Base-by-base conservation (phyloP, 805 yeast species). In the Vanderwaltozyma polyspora region DNA sequence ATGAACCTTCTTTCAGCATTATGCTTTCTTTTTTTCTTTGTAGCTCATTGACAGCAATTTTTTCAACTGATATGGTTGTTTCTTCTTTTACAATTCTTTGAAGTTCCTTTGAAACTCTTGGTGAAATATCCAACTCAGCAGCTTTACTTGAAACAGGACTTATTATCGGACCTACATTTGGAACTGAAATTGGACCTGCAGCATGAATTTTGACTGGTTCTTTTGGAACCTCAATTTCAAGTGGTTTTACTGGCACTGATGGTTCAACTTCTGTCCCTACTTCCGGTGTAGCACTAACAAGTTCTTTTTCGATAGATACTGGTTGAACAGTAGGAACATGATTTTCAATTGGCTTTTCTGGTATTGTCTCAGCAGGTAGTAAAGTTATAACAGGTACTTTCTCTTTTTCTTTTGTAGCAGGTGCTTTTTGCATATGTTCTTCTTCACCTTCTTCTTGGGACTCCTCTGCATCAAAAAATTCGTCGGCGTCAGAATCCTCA, bases 391-490 rank as follows among this genome's bases (percentile, higher is more conserved):
- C n/a, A n/a, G n/a, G n/a, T n/a, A n/a, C n/a, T n/a, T n/a, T n/a
- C n/a, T n/a, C n/a, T n/a, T n/a, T n/a, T n/a, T 6, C 7, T 14
- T 26, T 16, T 25, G n/a, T n/a, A 12, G 9, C 13, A 8, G 27
- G n/a, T 12, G 9, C 27, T 9, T 13, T 25, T 25, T 25, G 27
- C 12, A 12, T 25, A 9, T 6, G 13, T 12, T 11, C 27, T 16
- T n/a, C 31, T 16, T n/a, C 13, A 14, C 14, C 26, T 26, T 31
- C 35, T 9, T 51, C 52, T 6, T 52, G 40, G 34, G 51, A 47
- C 15, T 74, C 82, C 43, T 74, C 82, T 8, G 89, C 87, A 58
- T 81, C 91, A 51, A 77, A 81, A 47, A 82, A 80, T 46, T 77
- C 87, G 39, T 79, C 76, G 16, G 65, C 73, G 14, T 73, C 74